Evolutionary conservation across 805 yeast species (phyloP).

Genomic region (Saccharomycopsis sp.): DNA sequence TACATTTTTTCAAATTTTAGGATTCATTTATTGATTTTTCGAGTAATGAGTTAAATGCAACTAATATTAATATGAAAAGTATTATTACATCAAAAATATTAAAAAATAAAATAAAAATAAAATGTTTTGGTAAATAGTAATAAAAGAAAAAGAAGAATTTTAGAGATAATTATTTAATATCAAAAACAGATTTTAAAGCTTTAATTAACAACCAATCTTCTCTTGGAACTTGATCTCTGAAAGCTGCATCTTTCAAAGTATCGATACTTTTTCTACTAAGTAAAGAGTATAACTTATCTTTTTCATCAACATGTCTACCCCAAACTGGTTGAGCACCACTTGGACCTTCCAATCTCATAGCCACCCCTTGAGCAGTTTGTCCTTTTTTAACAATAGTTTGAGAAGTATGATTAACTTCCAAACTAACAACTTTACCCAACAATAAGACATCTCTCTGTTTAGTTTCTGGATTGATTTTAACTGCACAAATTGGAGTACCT

Average conservation of each 20-base stretch:
- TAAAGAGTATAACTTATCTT: conserved; percentile 82
- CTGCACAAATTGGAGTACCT: conserved; percentile 95
- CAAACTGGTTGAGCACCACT: conserved; percentile 90
- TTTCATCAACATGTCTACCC: conserved; percentile 98
- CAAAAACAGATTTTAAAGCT: conserved; percentile 80
- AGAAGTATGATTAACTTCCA: conserved; percentile 92
- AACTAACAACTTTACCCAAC: conserved; percentile 82
- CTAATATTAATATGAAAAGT: too few species aligned
- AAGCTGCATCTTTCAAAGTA: conserved; percentile 96
- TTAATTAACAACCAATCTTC: conserved; percentile 93
- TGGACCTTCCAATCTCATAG: conserved; percentile 92
- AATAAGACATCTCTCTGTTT: conserved; percentile 57
- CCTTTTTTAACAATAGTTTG: conserved; percentile 78
- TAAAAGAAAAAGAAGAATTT: neutral
- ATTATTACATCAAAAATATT: too few species aligned
- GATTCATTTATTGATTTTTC: too few species aligned
- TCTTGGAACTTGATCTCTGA: conserved; percentile 87
- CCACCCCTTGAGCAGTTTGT: conserved; percentile 96
- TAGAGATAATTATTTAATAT: conserved; percentile 40
- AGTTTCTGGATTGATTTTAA: conserved; percentile 78
- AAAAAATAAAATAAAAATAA: neutral
- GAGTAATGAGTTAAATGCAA: too few species aligned
- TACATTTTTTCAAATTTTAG: too few species aligned
- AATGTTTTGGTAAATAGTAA: too few species aligned
- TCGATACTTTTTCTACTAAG: conserved; percentile 86